Base-by-base conservation (phyloP, 2,329 filamentous ascomycete species). In the Apiospora kogelbergensis region DNA sequence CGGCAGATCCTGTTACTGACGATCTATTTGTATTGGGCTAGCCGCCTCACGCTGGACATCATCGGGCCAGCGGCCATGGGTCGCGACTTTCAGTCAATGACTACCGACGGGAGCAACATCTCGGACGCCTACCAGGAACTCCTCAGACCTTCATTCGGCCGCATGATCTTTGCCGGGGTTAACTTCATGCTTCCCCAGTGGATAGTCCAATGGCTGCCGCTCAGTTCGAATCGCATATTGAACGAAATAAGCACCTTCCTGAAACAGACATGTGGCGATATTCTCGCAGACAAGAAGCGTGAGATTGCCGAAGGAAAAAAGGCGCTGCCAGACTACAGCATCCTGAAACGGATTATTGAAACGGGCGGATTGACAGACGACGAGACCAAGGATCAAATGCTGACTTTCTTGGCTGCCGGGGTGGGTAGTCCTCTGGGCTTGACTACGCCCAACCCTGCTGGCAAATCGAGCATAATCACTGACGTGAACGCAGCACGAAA, bases 51-150 rank as follows among this genome's bases (percentile, higher is more conserved):
- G 0, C 84, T 95, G 17, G 92, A 94, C 75, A 93, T 94, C 71
- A 93, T 95, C 74, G 91, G 91, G 24, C 75, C 89, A 6, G 90
- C 91, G 0, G 91, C 91, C 10, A 85, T 94, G 76, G 91, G 91
- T 6, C 84, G 87, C 66, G 90, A 94, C 74, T 94, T 95, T 74
- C 84, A 86, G 63, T 86, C 91, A 13, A 86, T 93, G 65, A 79
- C 83, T 33, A 81, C 93, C 73, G 86, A 90, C 1, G 76, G 86
- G 65, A 90, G 87, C 70, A 79, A 84, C 63, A 85, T 95, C 37
- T 88, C 84, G 65, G 48, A 57, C 26, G 48, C 48, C 1, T 57
- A 57, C 26, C 26, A 9, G 48, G 48, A 57, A 24, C 48, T 57
- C 1, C 26, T 57, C 6, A 20, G 48, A 33, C 77, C 80, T 67